Conservation (phyloP, 495 filamentous ascomycete genomes). For the Penicillium robsamsonii region DNA sequence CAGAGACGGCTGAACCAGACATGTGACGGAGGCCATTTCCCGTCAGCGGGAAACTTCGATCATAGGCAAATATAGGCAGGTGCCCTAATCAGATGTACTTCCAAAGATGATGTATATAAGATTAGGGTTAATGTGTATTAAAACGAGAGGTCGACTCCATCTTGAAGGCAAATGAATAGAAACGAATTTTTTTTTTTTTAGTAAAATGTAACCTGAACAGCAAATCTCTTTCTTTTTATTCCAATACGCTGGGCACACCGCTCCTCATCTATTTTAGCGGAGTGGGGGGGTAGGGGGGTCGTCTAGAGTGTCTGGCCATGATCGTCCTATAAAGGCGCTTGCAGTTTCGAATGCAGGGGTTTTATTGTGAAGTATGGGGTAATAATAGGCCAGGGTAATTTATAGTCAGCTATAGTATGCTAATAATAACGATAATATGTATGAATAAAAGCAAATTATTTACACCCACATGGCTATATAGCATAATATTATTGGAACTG, state of each 20-base stretch:
- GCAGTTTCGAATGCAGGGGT: conserved; percentile 18
- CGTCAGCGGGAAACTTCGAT: conserved; percentile 5
- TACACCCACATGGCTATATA: conserved; percentile 1
- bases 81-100: conserved; percentile 2
- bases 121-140: conserved; percentile 20
- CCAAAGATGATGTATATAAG: conserved; percentile 7
- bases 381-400: neutral
- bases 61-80: conserved; percentile 5
- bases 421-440: neutral
- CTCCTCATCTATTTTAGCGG: conserved; percentile 13
- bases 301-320: conserved; percentile 13
- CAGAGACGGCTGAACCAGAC: conserved; percentile 20
- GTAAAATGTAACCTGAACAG: conserved; percentile 3
- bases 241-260: conserved; percentile 10
- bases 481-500: no score
- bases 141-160: conserved; percentile 11
- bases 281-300: conserved; percentile 16
- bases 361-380: conserved; percentile 2
- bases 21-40: conserved; percentile 33
- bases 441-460: neutral
- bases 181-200: neutral
- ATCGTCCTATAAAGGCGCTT: conserved; percentile 8
- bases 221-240: conserved; percentile 5
- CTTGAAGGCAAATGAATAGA: neutral
- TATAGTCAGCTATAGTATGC: neutral